A percentile compares a stretch with the other conserved stretches of the same genome.
Evolutionary conservation across 148 eudicot species (phyloP).

Genomic region (Camellia japonica): DNA sequence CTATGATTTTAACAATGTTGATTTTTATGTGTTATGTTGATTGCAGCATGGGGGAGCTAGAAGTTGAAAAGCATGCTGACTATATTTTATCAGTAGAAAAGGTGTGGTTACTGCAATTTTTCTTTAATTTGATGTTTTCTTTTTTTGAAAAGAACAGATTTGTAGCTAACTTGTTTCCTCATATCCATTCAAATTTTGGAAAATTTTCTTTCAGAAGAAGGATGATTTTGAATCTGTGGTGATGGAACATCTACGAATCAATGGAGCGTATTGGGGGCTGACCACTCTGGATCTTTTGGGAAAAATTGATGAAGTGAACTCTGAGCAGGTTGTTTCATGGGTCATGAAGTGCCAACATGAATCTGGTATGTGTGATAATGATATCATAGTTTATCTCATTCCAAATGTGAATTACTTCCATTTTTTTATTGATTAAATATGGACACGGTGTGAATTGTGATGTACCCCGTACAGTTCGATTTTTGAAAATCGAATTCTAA

Average conservation of each 20-base stretch:
- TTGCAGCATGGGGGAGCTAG: slow-evolving; percentile 54
- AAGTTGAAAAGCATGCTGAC: slow-evolving; percentile 54
- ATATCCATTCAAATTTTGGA: background rate
- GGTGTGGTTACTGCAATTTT: slow-evolving; percentile 25
- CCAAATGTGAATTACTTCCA: background rate
- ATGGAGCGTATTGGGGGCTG: slow-evolving; percentile 98
- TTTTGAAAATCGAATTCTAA: background rate
- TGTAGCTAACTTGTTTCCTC: background rate
- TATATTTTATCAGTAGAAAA: slow-evolving; percentile 72
- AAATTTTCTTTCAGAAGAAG: slow-evolving; percentile 49
- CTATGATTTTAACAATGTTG: background rate
- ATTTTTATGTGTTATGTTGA: background rate
- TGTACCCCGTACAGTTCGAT: background rate
- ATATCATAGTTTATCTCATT: background rate
- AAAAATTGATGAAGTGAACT: slow-evolving; percentile 64
- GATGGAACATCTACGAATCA: slow-evolving; percentile 81
- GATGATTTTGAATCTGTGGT: slow-evolving; percentile 74
- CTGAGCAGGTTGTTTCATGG: slow-evolving; percentile 82
- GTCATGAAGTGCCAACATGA: slow-evolving; percentile 94
- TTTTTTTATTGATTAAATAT: background rate
- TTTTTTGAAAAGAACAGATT: background rate
- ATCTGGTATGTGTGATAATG: slow-evolving; percentile 45
- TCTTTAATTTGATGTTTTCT: slow-evolving; percentile 24
- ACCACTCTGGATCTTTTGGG: slow-evolving; percentile 82
- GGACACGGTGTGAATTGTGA: background rate